phyloP scores from a whole-genome alignment of 768 basidiomycete genomes.

The Hygrophorus russula region DNA sequence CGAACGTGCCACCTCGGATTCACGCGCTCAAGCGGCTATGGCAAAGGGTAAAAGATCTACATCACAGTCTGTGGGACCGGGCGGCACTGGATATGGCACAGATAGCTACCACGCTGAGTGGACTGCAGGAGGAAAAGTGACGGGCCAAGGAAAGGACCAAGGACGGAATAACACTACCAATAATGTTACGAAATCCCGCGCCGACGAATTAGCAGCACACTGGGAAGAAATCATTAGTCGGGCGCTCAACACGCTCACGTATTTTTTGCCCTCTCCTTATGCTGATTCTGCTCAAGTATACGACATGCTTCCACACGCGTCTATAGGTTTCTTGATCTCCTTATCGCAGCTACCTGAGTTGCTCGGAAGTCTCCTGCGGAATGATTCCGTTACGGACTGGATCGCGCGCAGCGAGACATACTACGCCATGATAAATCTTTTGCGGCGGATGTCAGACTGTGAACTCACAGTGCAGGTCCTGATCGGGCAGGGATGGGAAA shows the following conservation, averaged over 20 bases:
- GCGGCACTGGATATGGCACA: constrained; percentile 39
- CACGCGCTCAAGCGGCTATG: constrained; percentile 23
- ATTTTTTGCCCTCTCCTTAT: constrained; percentile 36
- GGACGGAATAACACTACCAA: background rate
- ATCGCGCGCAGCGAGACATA: constrained; percentile 33
- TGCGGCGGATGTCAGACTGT: constrained; percentile 38
- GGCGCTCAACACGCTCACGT: constrained; percentile 26
- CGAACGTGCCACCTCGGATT: constrained; percentile 27
- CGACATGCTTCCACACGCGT: constrained; percentile 39
- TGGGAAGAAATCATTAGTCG: constrained; percentile 31
- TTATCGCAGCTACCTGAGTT: constrained; percentile 36
- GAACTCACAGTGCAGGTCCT: constrained; percentile 37
- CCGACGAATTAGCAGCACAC: constrained; percentile 13
- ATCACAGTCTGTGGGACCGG: constrained; percentile 30
- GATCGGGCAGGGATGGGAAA: constrained; percentile 28
- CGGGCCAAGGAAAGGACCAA: background rate
- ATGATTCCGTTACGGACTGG: constrained; percentile 48
- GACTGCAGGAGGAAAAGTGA: background rate
- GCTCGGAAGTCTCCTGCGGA: constrained; percentile 35
- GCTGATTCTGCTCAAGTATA: constrained; percentile 28
- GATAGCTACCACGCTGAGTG: constrained; percentile 4
- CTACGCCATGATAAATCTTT: constrained; percentile 34
- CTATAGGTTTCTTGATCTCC: constrained; percentile 28
- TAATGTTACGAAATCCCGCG: background rate
- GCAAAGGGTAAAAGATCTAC: constrained; percentile 13